Evolutionary conservation across 2,329 filamentous ascomycete species (phyloP), one percentile per base, ranked within the genome.

Genomic region (Leptographium flavum): DNA sequence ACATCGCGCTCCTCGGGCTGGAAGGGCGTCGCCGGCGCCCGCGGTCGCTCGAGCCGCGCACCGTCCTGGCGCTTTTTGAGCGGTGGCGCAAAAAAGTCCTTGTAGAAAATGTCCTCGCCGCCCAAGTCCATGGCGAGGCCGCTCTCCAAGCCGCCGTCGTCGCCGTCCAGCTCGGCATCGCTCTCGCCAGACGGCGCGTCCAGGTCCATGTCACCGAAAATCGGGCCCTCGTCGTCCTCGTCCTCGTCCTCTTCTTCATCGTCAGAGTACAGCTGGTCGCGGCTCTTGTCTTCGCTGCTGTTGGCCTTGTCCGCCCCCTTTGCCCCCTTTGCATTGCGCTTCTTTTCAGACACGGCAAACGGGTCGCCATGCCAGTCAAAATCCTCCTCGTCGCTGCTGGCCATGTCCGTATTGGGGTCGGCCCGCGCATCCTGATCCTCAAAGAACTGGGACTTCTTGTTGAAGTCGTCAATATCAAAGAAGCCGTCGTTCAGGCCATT

Each of bases 401-500:
- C 83, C 43, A 70, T 73, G 50, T 82, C 83, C 46, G 82, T 81
- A 54, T 83, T 80, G 32, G 77, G 76, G 53, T 90, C 85, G 25
- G 83, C 87, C 51, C 75, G 73, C 25, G 76, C 74, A 60, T 96
- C 90, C 60, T 87, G 83, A 52, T 85, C 79, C 62, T 98, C 92
- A 41, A 95, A 79, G 58, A 82, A 83, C 56, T 94, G 86, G 2
- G 87, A 86, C 58, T 93, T 85, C 59, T 82, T 86, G 69, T 98
- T 98, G 73, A 98, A 98, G 48, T 93, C 80, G 56, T 96, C 88
- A 55, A 98, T 90, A 15, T 87, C 94, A 66, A 98, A 98, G 67
- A 98, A 98, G 5, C 87, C 90, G 58, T 98, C 92, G 57, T 98
- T 96, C 28, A 98, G 75, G 7, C 87, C 87, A 57, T 92, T 73